A percentile compares a stretch with the other conserved stretches of the same genome.
phyloP scores from a whole-genome alignment of 352 stramenopile species.

The Phytophthora megakarya region DNA sequence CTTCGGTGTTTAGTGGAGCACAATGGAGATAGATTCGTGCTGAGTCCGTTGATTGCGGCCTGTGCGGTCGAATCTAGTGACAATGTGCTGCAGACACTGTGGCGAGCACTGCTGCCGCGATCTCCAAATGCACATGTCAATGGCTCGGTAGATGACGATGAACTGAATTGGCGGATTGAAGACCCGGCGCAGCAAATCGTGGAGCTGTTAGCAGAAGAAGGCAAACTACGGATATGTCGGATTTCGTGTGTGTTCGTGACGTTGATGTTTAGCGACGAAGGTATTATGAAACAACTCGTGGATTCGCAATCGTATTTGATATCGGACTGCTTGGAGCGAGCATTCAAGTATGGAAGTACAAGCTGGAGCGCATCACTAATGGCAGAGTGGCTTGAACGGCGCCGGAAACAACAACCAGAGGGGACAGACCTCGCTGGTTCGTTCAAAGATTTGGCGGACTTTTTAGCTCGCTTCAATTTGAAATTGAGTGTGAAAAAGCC shows the following conservation, averaged over 20 bases:
- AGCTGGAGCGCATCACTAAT: constrained; percentile 50
- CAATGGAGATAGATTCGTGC: constrained; percentile 76
- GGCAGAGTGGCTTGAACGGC: constrained; percentile 31
- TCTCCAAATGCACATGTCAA: constrained; percentile 6
- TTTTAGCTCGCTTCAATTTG: constrained; percentile 48
- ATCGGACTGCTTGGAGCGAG: constrained; percentile 53
- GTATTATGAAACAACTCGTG: constrained; percentile 30
- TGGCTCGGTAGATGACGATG: constrained; percentile 8
- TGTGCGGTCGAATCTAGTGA: constrained; percentile 69
- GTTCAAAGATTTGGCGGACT: constrained; percentile 44
- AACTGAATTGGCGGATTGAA: constrained; percentile 45
- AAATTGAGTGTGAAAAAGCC: constrained; percentile 68
- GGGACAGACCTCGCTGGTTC: neutral
- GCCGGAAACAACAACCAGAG: constrained; percentile 20
- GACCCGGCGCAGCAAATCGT: constrained; percentile 56
- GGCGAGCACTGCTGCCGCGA: constrained; percentile 47
- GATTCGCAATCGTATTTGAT: constrained; percentile 44
- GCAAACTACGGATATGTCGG: constrained; percentile 43
- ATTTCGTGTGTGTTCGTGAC: constrained; percentile 52
- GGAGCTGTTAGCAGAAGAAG: constrained; percentile 56
- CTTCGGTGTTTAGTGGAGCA: too few relatives aligned
- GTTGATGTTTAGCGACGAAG: constrained; percentile 41
- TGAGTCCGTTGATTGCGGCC: constrained; percentile 74
- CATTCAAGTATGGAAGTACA: constrained; percentile 50
- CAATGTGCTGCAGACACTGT: constrained; percentile 49